Base-by-base conservation (phyloP, 1,139 yeast genomes). In the Taphrina deformans region DNA sequence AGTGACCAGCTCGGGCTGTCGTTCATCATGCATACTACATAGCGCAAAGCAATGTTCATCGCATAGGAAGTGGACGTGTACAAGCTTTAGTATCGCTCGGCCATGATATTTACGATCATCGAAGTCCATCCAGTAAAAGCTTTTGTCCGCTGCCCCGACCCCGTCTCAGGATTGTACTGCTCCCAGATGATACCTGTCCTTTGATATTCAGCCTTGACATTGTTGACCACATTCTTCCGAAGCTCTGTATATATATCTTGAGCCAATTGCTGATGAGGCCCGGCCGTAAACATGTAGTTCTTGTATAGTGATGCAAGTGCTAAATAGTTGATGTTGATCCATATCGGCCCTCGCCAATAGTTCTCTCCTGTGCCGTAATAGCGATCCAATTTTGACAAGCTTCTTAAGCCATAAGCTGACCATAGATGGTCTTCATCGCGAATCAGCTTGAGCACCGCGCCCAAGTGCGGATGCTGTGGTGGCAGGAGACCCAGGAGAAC, bases 51-150 rank as follows among this genome's bases (percentile, higher is more conserved):
- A n/a, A n/a, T n/a, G n/a, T n/a, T n/a, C n/a, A n/a, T n/a, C n/a
- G n/a, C n/a, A n/a, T n/a, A n/a, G n/a, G n/a, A n/a, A n/a, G n/a
- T n/a, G n/a, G n/a, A n/a, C n/a, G n/a, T n/a, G n/a, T n/a, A n/a
- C n/a, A n/a, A n/a, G 33, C 6, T 29, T 48, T 48, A 67, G 38
- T 67, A 67, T 38, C 51, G 41, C 31, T 67, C 69, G 1, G 69
- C 65, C 95, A 95, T 88, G 74, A 93, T 88, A 70, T 85, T 80
- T 12, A 89, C 84, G 3, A 89, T 87, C 67, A 91, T 77, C 0
- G 96, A 85, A 0, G 97, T 86, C 99, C 99, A 93, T 1, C 99
- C 99, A 55, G 91, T 80, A 77, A 93, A 93, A 73, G 90, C 93
- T 74, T 88, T 87, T 3, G 93, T 95, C 7, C 98, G 91, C 71